phyloP scores from a whole-genome alignment of 2,329 filamentous ascomycete genomes.

The Sporothrix dimorphospora region DNA sequence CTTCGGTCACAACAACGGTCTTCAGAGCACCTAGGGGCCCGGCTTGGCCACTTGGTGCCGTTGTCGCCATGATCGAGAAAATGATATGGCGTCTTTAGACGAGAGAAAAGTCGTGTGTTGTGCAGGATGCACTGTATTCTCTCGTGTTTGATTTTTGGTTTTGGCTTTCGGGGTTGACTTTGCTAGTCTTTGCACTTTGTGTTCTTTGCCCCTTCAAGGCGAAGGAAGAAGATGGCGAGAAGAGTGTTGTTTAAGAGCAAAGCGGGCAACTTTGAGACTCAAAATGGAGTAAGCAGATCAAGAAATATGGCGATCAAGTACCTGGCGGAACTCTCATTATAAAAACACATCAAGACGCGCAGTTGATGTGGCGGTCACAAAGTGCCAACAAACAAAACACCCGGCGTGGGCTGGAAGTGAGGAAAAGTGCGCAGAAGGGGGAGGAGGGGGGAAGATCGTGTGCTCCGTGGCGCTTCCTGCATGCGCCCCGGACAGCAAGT shows the following conservation, averaged over 20 bases:
- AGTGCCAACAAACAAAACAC: neutral
- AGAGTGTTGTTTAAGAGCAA: neutral
- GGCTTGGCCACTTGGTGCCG: neutral
- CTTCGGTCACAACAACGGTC: conserved; percentile 16
- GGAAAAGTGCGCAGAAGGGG: neutral
- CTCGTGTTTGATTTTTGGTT: neutral
- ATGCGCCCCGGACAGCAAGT: neutral
- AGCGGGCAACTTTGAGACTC: neutral
- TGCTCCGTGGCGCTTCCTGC: neutral
- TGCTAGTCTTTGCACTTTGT: neutral
- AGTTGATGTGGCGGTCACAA: neutral
- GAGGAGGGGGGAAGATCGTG: neutral
- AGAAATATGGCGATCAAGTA: conserved; percentile 6
- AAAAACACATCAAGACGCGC: neutral
- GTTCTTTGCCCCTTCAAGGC: neutral
- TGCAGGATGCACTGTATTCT: neutral
- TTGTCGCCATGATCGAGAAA: neutral
- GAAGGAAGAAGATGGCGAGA: neutral
- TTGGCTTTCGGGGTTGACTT: neutral
- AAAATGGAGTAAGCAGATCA: neutral
- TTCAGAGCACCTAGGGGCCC: neutral
- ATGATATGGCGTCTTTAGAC: no score
- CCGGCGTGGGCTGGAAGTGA: neutral
- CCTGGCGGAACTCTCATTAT: neutral
- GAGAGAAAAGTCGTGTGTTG: neutral